Base-by-base conservation (phyloP, 805 yeast genomes). In the Kuraishia borneana region DNA sequence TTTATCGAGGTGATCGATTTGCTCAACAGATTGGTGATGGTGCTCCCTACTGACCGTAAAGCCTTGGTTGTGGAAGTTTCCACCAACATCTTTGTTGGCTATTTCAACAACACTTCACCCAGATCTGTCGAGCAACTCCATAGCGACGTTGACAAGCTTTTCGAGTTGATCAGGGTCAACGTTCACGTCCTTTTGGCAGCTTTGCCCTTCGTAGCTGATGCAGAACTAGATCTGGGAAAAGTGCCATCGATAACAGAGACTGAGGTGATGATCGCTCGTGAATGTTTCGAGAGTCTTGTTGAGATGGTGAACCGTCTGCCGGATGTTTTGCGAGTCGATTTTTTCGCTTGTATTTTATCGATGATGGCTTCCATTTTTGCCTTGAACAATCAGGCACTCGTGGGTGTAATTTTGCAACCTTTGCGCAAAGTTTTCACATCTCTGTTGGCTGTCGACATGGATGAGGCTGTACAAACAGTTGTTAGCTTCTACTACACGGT, bases 1-100 rank as follows among this genome's bases (percentile, higher is more conserved):
- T 83, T 83, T 52, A 68, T 68, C 2, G 98, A 92, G 49, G 65
- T 77, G 7, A 61, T 87, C 33, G 92, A 83, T 42, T 57, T 84
- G 18, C 61, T 89, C 35, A 94, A 83, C 46, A 65, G 95, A 32
- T 56, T 82, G 30, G 67, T 81, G 13, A 54, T 82, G 18, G 67
- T 77, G 16, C 80, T 74, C 21, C 46, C 62, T n/a, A 46, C 50
- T 3, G 40, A 63, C 5, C 77, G 76, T 39, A 73, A 70, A 32
- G 32, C 50, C 2, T 47, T 61, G 0, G 49, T 77, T 6, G 55
- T 76, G 20, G 74, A 73, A n/a, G 69, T 83, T 21, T 39, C 54
- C 3, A 38, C 42, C 6, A 40, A 39, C 20, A 38, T 53, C 6
- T 54, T 53, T 35, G 68, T 66, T 32, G 58, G 81, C 18, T 76